Evolutionary conservation across 2,329 filamentous ascomycete genomes (phyloP).

Genomic region (Pseudogymnoascus sp.): DNA sequence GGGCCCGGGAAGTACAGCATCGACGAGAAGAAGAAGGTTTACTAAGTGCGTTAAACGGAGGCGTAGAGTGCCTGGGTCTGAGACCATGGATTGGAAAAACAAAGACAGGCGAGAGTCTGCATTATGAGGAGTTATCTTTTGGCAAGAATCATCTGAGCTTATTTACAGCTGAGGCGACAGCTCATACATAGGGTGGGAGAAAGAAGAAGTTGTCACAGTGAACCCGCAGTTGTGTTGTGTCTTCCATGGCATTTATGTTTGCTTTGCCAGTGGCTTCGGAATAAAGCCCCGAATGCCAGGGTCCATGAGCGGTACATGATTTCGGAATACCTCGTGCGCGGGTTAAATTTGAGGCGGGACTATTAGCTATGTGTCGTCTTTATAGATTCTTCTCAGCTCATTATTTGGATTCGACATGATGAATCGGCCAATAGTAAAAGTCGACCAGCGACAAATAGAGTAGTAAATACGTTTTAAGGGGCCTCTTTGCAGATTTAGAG

Average conservation of each 20-base stretch:
- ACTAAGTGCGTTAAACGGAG: constrained; percentile 43
- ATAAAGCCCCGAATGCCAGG: background rate
- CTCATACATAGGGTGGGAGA: constrained; percentile 7
- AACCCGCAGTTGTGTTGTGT: background rate
- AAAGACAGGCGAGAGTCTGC: constrained; percentile 15
- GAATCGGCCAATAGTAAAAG: background rate
- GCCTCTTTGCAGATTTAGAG: background rate
- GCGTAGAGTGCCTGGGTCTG: constrained; percentile 8
- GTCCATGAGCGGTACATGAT: background rate
- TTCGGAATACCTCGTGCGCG: constrained; percentile 4
- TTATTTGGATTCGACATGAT: background rate
- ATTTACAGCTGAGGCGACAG: background rate
- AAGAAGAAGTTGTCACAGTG: background rate
- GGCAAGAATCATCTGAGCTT: background rate
- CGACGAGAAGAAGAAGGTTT: constrained; percentile 99
- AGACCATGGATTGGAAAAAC: constrained; percentile 15
- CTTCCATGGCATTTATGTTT: background rate
- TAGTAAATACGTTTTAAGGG: background rate
- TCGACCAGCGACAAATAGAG: background rate
- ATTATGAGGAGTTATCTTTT: constrained; percentile 23
- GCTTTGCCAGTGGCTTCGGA: background rate
- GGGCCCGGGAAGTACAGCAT: constrained; percentile 95
- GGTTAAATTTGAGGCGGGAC: background rate
- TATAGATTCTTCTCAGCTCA: constrained; percentile 1
- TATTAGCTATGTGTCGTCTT: constrained; percentile 5